These are phyloP conservation scores for Coemansia sp. DNA, from an alignment of 192 early-diverging fungal genomes.

Conservation along the genomic window DNA sequence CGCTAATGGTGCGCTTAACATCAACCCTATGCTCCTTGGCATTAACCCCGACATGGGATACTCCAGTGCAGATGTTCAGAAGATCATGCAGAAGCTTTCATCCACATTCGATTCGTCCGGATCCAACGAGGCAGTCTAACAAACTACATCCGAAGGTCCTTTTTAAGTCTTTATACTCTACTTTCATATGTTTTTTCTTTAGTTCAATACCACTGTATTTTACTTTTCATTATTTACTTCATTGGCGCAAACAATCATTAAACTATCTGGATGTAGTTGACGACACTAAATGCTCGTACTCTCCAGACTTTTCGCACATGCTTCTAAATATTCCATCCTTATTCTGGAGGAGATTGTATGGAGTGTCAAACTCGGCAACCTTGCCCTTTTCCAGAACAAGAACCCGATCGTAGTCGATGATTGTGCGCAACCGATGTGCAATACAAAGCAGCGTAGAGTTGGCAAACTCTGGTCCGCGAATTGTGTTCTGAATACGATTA, in stretches of 20 bases:
- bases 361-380: constrained; percentile 82
- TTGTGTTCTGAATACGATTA: constrained; percentile 80
- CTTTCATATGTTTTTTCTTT: neutral
- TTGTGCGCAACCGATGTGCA: constrained; percentile 84
- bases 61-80: neutral
- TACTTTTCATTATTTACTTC: too few relatives aligned
- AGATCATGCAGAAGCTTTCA: neutral
- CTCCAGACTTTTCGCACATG: constrained; percentile 83
- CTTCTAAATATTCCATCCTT: constrained; percentile 64
- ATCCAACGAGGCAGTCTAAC: neutral
- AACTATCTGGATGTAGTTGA: neutral
- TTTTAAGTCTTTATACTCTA: neutral
- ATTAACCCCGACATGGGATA: constrained; percentile 3
- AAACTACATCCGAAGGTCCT: neutral
- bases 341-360: constrained; percentile 64
- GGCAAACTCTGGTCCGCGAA: constrained; percentile 72
- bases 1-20: neutral
- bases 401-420: constrained; percentile 85
- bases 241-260: neutral
- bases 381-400: constrained; percentile 82
- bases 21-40: neutral
- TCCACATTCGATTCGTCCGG: neutral
- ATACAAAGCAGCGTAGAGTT: constrained; percentile 82
- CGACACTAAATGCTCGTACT: constrained; percentile 55
- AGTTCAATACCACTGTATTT: neutral